Conservation (phyloP, 352 stramenopile genomes). For the Phytophthora colocasiae region DNA sequence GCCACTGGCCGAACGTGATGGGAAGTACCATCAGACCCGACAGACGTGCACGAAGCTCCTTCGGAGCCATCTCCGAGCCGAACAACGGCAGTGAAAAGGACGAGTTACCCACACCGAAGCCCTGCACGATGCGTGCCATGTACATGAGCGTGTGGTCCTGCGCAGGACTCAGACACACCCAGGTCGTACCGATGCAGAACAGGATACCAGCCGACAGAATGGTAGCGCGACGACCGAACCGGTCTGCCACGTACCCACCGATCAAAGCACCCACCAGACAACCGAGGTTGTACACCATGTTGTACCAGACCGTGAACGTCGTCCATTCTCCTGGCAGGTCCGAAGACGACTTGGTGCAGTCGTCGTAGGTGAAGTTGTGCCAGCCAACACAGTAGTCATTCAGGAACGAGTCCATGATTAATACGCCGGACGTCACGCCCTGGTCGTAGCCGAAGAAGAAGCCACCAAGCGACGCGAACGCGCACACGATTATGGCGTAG, state of each 20-base stretch:
- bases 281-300: constrained; percentile 46
- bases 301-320: constrained; percentile 42
- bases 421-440: constrained; percentile 31
- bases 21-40: constrained; percentile 42
- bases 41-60: constrained; percentile 43
- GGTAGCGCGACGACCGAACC: constrained; percentile 31
- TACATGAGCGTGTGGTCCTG: constrained; percentile 34
- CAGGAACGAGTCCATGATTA: constrained; percentile 48
- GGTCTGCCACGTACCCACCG: constrained; percentile 38
- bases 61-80: constrained; percentile 45
- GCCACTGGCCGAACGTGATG: constrained; percentile 33
- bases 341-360: constrained; percentile 24
- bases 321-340: constrained; percentile 38
- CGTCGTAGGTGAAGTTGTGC: constrained; percentile 41
- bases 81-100: constrained; percentile 44
- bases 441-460: constrained; percentile 42
- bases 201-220: constrained; percentile 39
- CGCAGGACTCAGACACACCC: constrained; percentile 28
- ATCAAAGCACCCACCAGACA: constrained; percentile 44
- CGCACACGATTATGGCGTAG: constrained; percentile 44
- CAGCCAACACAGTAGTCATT: constrained; percentile 43
- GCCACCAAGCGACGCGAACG: constrained; percentile 33
- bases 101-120: constrained; percentile 42
- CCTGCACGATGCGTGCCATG: constrained; percentile 36
- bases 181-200: constrained; percentile 44